Evolutionary conservation across 2,329 filamentous ascomycete genomes (phyloP).

Genomic region (Aureobasidium mangrovei): DNA sequence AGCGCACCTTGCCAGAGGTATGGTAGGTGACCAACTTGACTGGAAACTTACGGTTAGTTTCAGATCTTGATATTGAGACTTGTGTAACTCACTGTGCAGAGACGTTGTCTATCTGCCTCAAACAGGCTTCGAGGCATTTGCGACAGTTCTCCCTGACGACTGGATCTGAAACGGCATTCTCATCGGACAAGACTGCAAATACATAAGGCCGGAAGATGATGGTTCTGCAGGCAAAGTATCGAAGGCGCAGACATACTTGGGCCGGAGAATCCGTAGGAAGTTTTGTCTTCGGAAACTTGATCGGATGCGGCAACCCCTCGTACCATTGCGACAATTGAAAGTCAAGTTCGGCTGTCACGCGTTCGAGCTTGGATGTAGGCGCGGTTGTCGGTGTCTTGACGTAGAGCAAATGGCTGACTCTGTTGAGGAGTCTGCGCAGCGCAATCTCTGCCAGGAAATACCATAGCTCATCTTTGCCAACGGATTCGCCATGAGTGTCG

Average conservation of each 20-base stretch:
- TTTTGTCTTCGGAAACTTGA: conserved; percentile 68
- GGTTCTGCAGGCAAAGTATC: conserved; percentile 77
- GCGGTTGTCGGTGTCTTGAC: conserved; percentile 17
- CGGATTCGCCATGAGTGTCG: conserved; percentile 54
- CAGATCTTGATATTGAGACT: neutral
- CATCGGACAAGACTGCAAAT: conserved; percentile 68
- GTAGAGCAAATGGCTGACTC: conserved; percentile 26
- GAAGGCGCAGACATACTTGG: conserved; percentile 67
- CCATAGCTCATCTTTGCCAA: conserved; percentile 71
- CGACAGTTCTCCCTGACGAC: conserved; percentile 69
- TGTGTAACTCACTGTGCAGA: conserved; percentile 56
- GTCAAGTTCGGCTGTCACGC: conserved; percentile 70
- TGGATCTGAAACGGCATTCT: conserved; percentile 61
- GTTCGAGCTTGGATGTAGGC: conserved; percentile 69
- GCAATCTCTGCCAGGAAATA: conserved; percentile 81
- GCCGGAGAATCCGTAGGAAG: conserved; percentile 61
- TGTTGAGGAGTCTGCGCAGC: conserved; percentile 56
- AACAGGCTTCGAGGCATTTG: conserved; percentile 71
- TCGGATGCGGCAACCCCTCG: conserved; percentile 61
- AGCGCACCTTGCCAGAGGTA: conserved; percentile 81
- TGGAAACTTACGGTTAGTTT: conserved; percentile 26
- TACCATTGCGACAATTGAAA: conserved; percentile 82
- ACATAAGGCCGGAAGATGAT: conserved; percentile 83
- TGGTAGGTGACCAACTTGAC: conserved; percentile 73
- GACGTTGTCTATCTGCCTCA: conserved; percentile 72